Percentiles rank a stretch among this genome's conserved stretches.
Evolutionary conservation across 2,329 filamentous ascomycete species (phyloP).

Genomic region (Colletotrichum zoysiae): DNA sequence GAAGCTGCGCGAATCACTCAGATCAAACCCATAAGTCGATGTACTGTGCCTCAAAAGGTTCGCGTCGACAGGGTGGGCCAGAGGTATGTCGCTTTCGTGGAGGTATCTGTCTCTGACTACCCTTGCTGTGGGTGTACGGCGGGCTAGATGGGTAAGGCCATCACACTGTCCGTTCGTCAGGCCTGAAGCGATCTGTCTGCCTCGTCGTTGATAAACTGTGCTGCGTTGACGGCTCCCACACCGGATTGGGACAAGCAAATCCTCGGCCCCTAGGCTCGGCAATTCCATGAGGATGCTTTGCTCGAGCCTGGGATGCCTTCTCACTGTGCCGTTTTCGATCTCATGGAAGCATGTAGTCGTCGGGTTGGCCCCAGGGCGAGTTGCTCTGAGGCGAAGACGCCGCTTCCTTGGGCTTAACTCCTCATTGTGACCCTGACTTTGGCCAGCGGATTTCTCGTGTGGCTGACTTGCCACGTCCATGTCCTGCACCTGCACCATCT

Average conservation of each 20-base stretch:
- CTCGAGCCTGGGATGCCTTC: not conserved
- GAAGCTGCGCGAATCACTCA: conserved; percentile 35
- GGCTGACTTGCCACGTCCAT: not conserved
- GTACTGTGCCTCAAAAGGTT: conserved; percentile 24
- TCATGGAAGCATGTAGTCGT: not conserved
- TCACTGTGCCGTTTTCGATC: conserved; percentile 18
- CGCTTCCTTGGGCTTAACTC: conserved; percentile 43
- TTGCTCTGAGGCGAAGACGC: conserved; percentile 48
- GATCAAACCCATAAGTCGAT: conserved; percentile 28
- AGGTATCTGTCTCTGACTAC: conserved; percentile 3
- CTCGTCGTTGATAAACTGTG: conserved; percentile 14
- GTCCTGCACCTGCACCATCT: not conserved
- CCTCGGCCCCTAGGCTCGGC: not conserved
- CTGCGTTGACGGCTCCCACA: not conserved
- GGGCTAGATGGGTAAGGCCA: not conserved
- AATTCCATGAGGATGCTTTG: not conserved
- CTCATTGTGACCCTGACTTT: not conserved
- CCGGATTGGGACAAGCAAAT: conserved; percentile 10
- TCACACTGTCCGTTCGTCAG: not conserved
- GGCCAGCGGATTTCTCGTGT: not conserved
- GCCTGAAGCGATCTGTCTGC: conserved; percentile 20
- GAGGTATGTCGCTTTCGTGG: conserved; percentile 32
- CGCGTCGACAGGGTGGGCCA: conserved; percentile 34
- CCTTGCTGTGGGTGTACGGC: not conserved
- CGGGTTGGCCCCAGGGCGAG: conserved; percentile 8